Percentiles rank a stretch among this genome's conserved stretches.
Conservation (phyloP, 148 eudicot species). For the Rhododendron mucronatum region DNA sequence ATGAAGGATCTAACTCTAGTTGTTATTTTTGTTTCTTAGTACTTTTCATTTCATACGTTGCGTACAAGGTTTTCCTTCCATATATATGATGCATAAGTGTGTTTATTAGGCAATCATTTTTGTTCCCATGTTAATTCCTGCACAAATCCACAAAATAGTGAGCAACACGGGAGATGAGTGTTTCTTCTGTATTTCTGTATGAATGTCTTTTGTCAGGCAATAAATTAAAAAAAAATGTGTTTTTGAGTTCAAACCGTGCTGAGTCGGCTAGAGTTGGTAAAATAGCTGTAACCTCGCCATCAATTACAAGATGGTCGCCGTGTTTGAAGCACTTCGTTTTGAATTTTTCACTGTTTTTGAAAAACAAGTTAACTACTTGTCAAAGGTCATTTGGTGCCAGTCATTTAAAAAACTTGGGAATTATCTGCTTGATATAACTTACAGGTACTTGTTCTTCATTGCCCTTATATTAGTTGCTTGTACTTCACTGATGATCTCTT, state of each 20-base stretch:
- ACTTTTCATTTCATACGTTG: background rate
- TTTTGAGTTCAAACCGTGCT: background rate
- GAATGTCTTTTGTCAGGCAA: background rate
- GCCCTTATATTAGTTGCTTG: no score
- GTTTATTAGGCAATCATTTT: background rate
- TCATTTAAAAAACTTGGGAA: no score
- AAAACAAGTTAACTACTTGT: no score
- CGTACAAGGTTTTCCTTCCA: background rate
- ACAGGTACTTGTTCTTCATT: no score
- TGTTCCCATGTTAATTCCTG: background rate
- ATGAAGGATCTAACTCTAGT: background rate
- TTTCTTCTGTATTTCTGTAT: background rate
- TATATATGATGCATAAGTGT: background rate
- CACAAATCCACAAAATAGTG: background rate
- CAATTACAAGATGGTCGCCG: no score
- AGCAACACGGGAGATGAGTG: background rate
- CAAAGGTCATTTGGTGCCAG: no score
- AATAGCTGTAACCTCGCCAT: no score
- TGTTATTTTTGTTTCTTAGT: background rate
- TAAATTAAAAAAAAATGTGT: background rate
- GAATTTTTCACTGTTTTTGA: no score
- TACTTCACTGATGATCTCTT: no score
- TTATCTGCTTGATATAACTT: no score
- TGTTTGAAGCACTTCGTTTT: no score
- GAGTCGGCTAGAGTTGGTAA: no score